phyloP scores from a whole-genome alignment of 129 eudicot genomes.

The Kitagawia praeruptora region DNA sequence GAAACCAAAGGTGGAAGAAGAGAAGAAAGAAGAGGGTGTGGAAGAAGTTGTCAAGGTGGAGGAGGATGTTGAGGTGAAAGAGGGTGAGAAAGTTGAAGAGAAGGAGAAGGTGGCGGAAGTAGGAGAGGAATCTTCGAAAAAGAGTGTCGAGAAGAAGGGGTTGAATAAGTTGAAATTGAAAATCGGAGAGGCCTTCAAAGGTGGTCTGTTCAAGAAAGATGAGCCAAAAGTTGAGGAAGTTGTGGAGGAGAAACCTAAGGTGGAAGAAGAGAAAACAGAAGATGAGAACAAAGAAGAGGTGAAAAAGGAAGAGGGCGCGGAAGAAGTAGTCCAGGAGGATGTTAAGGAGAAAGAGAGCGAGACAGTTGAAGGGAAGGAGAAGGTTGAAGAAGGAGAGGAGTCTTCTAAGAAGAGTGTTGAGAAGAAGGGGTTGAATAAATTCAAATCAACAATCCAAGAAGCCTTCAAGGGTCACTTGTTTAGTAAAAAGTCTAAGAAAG shows the following conservation, averaged over 20 bases:
- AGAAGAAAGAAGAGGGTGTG: background rate
- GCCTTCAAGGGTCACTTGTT: constrained; percentile 39
- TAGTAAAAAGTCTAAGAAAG: constrained; percentile 15
- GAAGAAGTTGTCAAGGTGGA: constrained; percentile 19
- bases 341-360: constrained; percentile 14
- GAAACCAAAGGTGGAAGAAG: constrained; percentile 5
- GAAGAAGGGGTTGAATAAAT: constrained; percentile 41
- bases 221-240: background rate
- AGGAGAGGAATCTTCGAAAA: background rate
- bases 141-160: constrained; percentile 37
- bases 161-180: constrained; percentile 37
- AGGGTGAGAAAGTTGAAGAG: constrained; percentile 13
- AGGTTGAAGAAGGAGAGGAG: background rate
- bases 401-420: constrained; percentile 16
- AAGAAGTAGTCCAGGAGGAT: constrained; percentile 20
- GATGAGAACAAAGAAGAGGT: constrained; percentile 2
- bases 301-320: background rate
- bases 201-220: constrained; percentile 26
- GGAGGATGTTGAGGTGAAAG: constrained; percentile 28
- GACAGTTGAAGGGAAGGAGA: constrained; percentile 6
- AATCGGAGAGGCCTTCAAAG: constrained; percentile 36
- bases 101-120: background rate
- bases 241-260: constrained; percentile 8
- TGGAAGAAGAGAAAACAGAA: constrained; percentile 5
- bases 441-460: constrained; percentile 36